These are phyloP conservation scores for Delphinella strobiligena DNA, from an alignment of 2,329 filamentous ascomycete species.

Conservation along the genomic window DNA sequence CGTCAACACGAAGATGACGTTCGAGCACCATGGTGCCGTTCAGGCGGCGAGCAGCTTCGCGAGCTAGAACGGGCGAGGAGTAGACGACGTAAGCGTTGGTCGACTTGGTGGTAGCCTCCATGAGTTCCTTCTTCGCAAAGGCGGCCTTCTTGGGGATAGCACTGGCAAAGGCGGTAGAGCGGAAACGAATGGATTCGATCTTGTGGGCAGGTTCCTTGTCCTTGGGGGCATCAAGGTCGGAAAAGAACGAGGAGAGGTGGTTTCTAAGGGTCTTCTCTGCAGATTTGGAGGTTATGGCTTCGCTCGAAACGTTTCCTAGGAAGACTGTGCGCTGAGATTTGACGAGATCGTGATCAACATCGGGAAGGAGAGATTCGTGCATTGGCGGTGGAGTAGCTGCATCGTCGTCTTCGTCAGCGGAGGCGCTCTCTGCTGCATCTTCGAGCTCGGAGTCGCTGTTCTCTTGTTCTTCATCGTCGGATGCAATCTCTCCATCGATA, in stretches of 20 bases:
- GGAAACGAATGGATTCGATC: conserved; percentile 85
- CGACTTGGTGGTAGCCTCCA: conserved; percentile 82
- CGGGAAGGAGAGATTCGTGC: conserved; percentile 36
- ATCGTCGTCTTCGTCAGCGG: conserved; percentile 16
- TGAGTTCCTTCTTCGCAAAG: conserved; percentile 79
- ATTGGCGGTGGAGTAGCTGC: conserved; percentile 40
- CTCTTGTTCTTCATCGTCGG: conserved; percentile 14
- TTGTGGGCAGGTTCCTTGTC: conserved; percentile 46
- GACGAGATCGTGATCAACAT: conserved; percentile 51
- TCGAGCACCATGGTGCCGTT: conserved; percentile 78
- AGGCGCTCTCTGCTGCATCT: conserved; percentile 15
- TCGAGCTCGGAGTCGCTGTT: conserved; percentile 11
- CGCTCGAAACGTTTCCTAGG: conserved; percentile 75
- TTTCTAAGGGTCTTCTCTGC: conserved; percentile 65
- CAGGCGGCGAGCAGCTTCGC: conserved; percentile 61
- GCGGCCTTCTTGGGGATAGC: conserved; percentile 87
- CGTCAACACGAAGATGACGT: conserved; percentile 82
- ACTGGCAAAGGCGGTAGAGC: conserved; percentile 76
- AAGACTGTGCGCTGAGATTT: conserved; percentile 88
- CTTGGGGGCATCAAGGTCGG: conserved; percentile 32
- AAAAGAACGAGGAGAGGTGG: conserved; percentile 68
- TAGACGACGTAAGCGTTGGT: conserved; percentile 94
- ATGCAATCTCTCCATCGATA: conserved; percentile 19
- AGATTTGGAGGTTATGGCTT: conserved; percentile 70
- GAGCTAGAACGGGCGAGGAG: conserved; percentile 60